Percentiles rank a stretch among this genome's conserved stretches.
These are phyloP conservation scores for Infundibulicybe gibba DNA, from an alignment of 768 basidiomycete genomes.

Conservation along the genomic window DNA sequence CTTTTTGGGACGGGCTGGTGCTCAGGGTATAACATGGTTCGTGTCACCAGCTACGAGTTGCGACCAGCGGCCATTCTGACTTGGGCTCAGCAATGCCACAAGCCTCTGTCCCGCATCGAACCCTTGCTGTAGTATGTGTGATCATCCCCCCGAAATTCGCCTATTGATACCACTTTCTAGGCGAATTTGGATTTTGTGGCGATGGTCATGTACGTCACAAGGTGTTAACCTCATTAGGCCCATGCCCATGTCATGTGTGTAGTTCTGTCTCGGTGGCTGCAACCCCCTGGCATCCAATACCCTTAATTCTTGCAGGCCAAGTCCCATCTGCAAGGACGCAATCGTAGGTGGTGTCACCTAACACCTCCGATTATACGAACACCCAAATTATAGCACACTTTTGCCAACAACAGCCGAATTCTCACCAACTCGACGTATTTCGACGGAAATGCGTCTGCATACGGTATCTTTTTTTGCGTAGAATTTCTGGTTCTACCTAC, in stretches of 20 bases:
- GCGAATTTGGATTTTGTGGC: slow-evolving; percentile 55
- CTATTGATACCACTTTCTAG: slow-evolving; percentile 16
- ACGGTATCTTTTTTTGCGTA: slow-evolving; percentile 40
- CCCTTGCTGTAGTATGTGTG: slow-evolving; percentile 50
- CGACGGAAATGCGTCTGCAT: slow-evolving; percentile 70
- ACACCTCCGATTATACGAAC: no score
- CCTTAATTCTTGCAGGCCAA: slow-evolving; percentile 64
- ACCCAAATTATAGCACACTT: slow-evolving; percentile 42
- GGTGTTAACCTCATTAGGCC: neutral
- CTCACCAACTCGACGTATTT: slow-evolving; percentile 62
- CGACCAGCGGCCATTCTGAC: neutral
- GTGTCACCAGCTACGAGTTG: neutral
- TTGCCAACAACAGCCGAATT: slow-evolving; percentile 64
- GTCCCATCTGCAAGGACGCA: slow-evolving; percentile 65
- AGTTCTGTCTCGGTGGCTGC: slow-evolving; percentile 89
- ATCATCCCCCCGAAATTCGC: neutral
- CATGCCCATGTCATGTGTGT: slow-evolving; percentile 3
- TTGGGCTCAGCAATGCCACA: slow-evolving; percentile 34
- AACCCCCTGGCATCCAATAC: slow-evolving; percentile 69
- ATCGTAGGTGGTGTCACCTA: slow-evolving; percentile 30
- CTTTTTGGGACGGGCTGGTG: slow-evolving; percentile 6
- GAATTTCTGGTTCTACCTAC: neutral
- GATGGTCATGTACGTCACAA: slow-evolving; percentile 33
- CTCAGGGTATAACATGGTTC: slow-evolving; percentile 10
- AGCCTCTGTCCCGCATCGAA: slow-evolving; percentile 37